Conservation (phyloP, 768 basidiomycete species). For the Saitozyma podzolica region DNA sequence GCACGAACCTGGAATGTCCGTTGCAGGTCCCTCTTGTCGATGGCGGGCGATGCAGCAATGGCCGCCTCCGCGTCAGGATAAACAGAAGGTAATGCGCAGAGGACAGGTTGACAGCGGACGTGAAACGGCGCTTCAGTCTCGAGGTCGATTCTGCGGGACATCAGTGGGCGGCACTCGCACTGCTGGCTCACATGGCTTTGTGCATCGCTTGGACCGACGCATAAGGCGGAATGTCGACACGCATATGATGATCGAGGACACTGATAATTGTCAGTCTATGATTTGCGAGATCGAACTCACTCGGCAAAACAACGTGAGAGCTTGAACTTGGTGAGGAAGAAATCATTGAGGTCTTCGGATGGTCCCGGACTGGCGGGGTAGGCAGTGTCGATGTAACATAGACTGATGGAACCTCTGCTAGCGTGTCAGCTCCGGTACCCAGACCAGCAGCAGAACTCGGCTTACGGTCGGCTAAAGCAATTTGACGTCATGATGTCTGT, state of each 20-base stretch:
- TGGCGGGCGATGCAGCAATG: conserved; percentile 10
- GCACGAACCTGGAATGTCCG: conserved; percentile 9
- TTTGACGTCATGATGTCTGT: conserved; percentile 14
- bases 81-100: conserved; percentile 17
- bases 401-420: background rate
- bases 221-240: no score
- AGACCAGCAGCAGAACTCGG: background rate
- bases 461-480: conserved; percentile 11
- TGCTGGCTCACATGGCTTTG: no score
- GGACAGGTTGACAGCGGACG: conserved; percentile 21
- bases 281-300: no score
- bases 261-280: no score
- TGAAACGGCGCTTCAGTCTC: conserved; percentile 20
- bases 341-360: background rate
- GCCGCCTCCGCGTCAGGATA: conserved; percentile 22
- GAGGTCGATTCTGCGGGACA: background rate
- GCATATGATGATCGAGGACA: no score
- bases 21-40: conserved; percentile 4
- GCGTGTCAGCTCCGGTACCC: background rate
- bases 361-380: no score
- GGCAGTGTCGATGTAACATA: background rate
- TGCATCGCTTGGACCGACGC: no score
- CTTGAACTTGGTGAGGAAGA: background rate
- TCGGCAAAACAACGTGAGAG: background rate
- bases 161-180: no score